phyloP scores from a whole-genome alignment of 139 green algal genomes.

The Haematococcus sp. region DNA sequence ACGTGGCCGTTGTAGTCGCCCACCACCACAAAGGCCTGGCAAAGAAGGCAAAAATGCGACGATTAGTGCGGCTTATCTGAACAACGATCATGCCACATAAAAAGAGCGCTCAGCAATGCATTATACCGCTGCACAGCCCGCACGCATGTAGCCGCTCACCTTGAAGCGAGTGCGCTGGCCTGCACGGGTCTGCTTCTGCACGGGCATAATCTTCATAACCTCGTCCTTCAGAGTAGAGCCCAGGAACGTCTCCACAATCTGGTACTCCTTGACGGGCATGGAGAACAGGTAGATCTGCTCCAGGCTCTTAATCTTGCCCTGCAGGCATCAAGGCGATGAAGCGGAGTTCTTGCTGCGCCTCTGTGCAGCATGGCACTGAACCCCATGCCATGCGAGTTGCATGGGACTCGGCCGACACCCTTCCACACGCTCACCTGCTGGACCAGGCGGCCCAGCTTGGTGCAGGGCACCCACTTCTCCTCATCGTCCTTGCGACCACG shows the following conservation, averaged over 20 bases:
- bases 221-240: slow-evolving; percentile 85
- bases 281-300: slow-evolving; percentile 99
- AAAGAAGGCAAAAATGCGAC: too few species aligned
- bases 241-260: slow-evolving; percentile 93
- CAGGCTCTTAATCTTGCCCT: slow-evolving; percentile 98
- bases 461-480: slow-evolving; percentile 96
- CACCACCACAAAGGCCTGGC: slow-evolving; percentile 95
- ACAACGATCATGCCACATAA: too few species aligned
- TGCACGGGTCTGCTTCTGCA: slow-evolving; percentile 99
- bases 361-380: not conserved
- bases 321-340: slow-evolving; percentile 11
- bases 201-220: slow-evolving; percentile 99
- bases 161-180: slow-evolving; percentile 99
- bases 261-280: slow-evolving; percentile 98
- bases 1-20: slow-evolving; percentile 98
- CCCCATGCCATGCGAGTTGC: not conserved
- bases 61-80: too few species aligned
- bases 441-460: slow-evolving; percentile 98
- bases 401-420: not conserved
- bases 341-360: not conserved
- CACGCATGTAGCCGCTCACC: slow-evolving; percentile 33
- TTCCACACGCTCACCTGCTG: slow-evolving; percentile 69
- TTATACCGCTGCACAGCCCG: too few species aligned
- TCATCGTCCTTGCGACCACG: slow-evolving; percentile 84
- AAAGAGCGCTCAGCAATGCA: too few species aligned